Percentiles rank a stretch among this genome's conserved stretches.
These are phyloP conservation scores for Fusarium brachygibbosum DNA, from an alignment of 2,329 filamentous ascomycete genomes.

Conservation along the genomic window DNA sequence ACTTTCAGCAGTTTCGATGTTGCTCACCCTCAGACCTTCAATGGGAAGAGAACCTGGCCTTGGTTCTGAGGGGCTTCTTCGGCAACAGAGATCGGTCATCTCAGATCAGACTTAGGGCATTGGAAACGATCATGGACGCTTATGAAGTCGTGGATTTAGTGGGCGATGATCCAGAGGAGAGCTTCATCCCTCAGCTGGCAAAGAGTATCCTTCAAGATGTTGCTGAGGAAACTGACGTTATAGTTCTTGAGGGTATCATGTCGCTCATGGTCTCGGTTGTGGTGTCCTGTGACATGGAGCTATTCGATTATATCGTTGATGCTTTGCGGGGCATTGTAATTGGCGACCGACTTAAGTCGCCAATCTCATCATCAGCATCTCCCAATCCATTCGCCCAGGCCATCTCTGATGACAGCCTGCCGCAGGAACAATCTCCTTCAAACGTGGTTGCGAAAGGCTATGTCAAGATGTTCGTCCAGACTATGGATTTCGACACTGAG, in stretches of 20 bases:
- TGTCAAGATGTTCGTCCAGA: conserved; percentile 81
- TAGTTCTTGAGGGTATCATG: conserved; percentile 74
- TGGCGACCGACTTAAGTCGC: conserved; percentile 62
- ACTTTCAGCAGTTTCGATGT: conserved; percentile 76
- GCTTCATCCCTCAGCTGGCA: conserved; percentile 70
- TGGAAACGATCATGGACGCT: conserved; percentile 71
- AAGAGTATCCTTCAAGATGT: conserved; percentile 72
- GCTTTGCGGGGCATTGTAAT: conserved; percentile 65
- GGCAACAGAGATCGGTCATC: conserved; percentile 71
- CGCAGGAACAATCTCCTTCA: conserved; percentile 66
- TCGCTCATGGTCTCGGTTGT: conserved; percentile 75
- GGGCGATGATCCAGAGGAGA: conserved; percentile 69
- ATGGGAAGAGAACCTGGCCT: conserved; percentile 74
- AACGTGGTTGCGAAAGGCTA: conserved; percentile 80
- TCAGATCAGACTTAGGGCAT: conserved; percentile 71
- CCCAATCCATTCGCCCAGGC: conserved; percentile 44
- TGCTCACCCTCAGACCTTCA: conserved; percentile 78
- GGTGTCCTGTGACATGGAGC: conserved; percentile 67
- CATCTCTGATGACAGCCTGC: conserved; percentile 36
- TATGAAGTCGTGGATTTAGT: conserved; percentile 71
- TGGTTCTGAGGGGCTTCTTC: conserved; percentile 74
- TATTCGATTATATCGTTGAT: conserved; percentile 71
- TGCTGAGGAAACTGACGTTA: conserved; percentile 72
- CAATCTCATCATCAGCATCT: conserved; percentile 52
- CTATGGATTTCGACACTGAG: conserved; percentile 73